These are phyloP conservation scores for Cladosporium cucumerinum DNA, from an alignment of 2,329 filamentous ascomycete species.

Conservation along the genomic window DNA sequence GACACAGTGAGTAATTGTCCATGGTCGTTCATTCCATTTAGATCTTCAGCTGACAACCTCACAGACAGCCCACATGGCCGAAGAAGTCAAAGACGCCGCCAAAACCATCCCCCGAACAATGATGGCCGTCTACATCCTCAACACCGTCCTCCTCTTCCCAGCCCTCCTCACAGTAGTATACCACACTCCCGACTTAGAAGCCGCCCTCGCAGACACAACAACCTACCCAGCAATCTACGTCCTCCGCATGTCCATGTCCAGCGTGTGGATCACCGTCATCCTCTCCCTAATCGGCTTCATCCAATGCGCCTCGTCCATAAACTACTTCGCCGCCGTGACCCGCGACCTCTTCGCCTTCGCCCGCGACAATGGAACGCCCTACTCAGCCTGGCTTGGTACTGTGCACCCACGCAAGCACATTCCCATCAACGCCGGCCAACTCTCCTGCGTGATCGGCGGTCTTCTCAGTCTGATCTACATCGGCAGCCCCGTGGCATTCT, in stretches of 20 bases:
- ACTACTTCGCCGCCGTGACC: conserved; percentile 21
- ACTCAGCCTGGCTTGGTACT: conserved; percentile 32
- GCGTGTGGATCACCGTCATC: conserved; percentile 18
- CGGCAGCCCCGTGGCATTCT: conserved; percentile 39
- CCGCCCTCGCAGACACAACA: conserved; percentile 27
- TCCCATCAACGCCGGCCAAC: conserved; percentile 27
- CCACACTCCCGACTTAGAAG: conserved; percentile 33
- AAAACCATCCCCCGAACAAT: conserved; percentile 19
- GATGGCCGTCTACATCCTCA: conserved; percentile 19
- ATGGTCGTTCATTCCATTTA: background rate
- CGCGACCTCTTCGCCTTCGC: conserved; percentile 33
- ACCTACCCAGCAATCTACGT: conserved; percentile 39
- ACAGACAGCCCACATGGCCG: conserved; percentile 20
- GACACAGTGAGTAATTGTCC: background rate
- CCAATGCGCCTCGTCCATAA: conserved; percentile 33
- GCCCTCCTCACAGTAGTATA: conserved; percentile 34
- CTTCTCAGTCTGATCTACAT: conserved; percentile 38
- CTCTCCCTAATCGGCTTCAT: conserved; percentile 18
- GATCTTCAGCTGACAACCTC: conserved; percentile 11
- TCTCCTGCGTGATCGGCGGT: conserved; percentile 51
- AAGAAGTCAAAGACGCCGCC: conserved; percentile 22
- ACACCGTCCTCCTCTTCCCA: conserved; percentile 23
- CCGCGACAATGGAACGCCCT: conserved; percentile 38
- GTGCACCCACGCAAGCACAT: conserved; percentile 20
- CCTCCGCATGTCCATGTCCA: conserved; percentile 24